Evolutionary conservation across 805 yeast genomes (phyloP), one percentile per base, ranked within the genome.

Genomic region (Suhomyces sp.): DNA sequence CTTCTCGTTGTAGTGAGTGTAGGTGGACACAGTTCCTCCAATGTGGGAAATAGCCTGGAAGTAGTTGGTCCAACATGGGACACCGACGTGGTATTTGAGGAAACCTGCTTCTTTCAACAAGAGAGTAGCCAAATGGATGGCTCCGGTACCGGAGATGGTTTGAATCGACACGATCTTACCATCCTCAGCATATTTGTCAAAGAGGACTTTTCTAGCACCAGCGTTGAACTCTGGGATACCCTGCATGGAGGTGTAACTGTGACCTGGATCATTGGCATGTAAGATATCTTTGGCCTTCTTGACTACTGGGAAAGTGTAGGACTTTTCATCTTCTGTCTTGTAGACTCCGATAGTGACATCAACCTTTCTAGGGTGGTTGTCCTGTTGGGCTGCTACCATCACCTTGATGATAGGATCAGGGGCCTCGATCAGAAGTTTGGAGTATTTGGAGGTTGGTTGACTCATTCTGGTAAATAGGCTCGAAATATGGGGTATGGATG

Each of bases 271-370:
- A 28, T 63, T 53, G 9, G 46, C 41, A 25, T 45, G 43, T 28
- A 68, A 54, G 13, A 42, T 41, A 25, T 53, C 43, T 43, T 69
- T 68, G 31, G 73, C 71, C 33, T 47, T 44, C 16, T 48, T 43
- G 18, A 69, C 68, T 21, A 63, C 48, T 11, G 72, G 72, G 42
- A 68, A 65, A 7, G 59, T 50, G 46, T 56, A 63, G n/a, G 53
- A 44, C 20, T 51, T 48, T 2, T 71, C 72, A 12, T 51, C 49
- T 33, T 60, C 70, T 20, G 63, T 60, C 36, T 67, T 67, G 51
- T 68, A 69, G n/a, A 70, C 74, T 10, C 75, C 75, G 19, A 69
- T 68, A 20, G 67, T 53, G 14, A 68, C 65, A 40, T 69, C 73
- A 19, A 68, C 54, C 44, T 68, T 67, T 21, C 49, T 26, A 11